Percentiles rank a stretch among this genome's conserved stretches.
phyloP scores from a whole-genome alignment of 345 rosid genomes.

The Camelina sativa region DNA sequence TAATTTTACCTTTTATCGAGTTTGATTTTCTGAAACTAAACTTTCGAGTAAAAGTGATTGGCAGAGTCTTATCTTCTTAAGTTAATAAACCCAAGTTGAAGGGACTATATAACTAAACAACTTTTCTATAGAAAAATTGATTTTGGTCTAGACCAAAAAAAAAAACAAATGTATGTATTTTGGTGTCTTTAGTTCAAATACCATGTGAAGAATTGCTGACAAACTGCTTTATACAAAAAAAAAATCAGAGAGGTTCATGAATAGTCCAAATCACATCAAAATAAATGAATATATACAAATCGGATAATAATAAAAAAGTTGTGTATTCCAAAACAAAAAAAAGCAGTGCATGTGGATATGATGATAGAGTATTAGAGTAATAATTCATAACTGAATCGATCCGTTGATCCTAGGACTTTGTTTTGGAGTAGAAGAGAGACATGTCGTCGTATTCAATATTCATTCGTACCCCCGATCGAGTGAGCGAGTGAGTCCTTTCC shows the following conservation, averaged over 20 bases:
- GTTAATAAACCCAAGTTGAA: conserved; percentile 32
- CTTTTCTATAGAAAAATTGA: neutral
- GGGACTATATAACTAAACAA: conserved; percentile 6
- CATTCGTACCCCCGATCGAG: conserved; percentile 30
- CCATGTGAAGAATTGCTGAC: conserved; percentile 46
- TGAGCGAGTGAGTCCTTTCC: conserved; percentile 21
- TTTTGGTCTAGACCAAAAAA: neutral
- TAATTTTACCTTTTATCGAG: neutral
- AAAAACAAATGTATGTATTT: neutral
- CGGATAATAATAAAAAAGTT: conserved; percentile 30
- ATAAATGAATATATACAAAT: conserved; percentile 10
- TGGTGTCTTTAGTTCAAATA: conserved; percentile 34
- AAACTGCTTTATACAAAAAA: conserved; percentile 38
- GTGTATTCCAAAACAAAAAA: conserved; percentile 21
- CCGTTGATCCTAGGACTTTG: conserved; percentile 39
- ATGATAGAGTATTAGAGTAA: conserved; percentile 3
- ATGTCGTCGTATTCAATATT: neutral
- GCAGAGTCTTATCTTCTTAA: neutral
- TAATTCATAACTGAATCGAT: neutral
- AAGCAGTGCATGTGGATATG: conserved; percentile 39
- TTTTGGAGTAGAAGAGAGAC: neutral
- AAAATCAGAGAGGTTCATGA: conserved; percentile 41
- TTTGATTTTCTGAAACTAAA: neutral
- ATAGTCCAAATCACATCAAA: conserved; percentile 43
- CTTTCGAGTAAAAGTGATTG: neutral